Percentiles rank a stretch among this genome's conserved stretches.
Conservation (phyloP, 108 stramenopile species). For the Discostella stelligeroides region DNA sequence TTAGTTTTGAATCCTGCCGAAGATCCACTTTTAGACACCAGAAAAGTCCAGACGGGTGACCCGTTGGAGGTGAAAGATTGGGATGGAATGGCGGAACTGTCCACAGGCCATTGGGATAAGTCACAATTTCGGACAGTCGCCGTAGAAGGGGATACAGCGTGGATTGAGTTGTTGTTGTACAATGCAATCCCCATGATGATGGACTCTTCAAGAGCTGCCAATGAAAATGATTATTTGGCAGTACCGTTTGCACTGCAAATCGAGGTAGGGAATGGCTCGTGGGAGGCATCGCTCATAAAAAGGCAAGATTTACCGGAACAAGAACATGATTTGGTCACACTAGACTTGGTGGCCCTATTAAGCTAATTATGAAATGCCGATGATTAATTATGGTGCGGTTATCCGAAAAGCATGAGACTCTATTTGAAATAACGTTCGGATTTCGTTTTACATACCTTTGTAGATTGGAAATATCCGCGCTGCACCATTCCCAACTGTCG, state of each 20-base stretch:
- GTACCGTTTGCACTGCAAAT: conserved; percentile 70
- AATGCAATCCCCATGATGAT: neutral
- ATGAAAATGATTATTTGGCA: conserved; percentile 29
- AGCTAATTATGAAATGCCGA: neutral
- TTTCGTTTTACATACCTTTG: conserved; percentile 5
- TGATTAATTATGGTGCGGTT: no score
- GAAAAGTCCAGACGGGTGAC: conserved; percentile 53
- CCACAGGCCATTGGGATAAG: conserved; percentile 6
- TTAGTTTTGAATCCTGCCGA: conserved; percentile 61
- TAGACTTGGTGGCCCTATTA: conserved; percentile 32
- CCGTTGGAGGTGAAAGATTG: conserved; percentile 63
- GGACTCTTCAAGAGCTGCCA: neutral
- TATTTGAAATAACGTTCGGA: no score
- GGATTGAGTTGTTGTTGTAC: conserved; percentile 55
- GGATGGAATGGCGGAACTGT: conserved; percentile 48
- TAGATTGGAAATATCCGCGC: no score
- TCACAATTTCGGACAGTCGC: conserved; percentile 51
- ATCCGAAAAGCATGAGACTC: no score
- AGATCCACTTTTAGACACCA: conserved; percentile 73
- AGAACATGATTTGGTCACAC: conserved; percentile 33
- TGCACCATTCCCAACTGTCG: no score
- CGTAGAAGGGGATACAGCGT: conserved; percentile 56
- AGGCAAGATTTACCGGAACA: conserved; percentile 29
- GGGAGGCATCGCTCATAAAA: conserved; percentile 80
- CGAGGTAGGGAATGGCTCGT: conserved; percentile 81